Percentiles rank a stretch among this genome's conserved stretches.
These are phyloP conservation scores for Euphorbia peplus DNA, from an alignment of 345 rosid genomes.

Conservation along the genomic window DNA sequence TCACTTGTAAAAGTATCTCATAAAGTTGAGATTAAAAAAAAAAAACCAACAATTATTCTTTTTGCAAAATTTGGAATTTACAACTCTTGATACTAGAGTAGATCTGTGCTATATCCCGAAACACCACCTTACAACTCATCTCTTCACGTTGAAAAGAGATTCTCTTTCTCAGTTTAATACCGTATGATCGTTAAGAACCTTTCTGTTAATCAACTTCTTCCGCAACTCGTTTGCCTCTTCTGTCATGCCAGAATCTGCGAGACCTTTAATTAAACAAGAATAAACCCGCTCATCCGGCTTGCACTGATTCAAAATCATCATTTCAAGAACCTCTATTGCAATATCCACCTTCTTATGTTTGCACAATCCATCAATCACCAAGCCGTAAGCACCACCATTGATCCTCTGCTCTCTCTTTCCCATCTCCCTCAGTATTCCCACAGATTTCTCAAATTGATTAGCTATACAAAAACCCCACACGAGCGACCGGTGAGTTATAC, in stretches of 20 bases:
- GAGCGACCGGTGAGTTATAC: constrained; percentile 61
- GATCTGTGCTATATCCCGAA: too few relatives aligned
- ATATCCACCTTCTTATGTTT: constrained; percentile 48
- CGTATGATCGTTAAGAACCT: constrained; percentile 21
- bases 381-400: constrained; percentile 44
- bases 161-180: background rate
- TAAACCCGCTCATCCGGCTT: constrained; percentile 50
- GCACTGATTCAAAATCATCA: constrained; percentile 51
- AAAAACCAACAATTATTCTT: background rate
- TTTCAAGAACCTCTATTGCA: constrained; percentile 66
- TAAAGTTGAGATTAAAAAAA: too few relatives aligned
- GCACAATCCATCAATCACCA: constrained; percentile 58
- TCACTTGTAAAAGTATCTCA: too few relatives aligned
- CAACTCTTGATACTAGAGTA: background rate
- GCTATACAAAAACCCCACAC: constrained; percentile 64
- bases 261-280: constrained; percentile 40
- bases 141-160: background rate
- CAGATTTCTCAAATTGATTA: constrained; percentile 49
- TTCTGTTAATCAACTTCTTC: constrained; percentile 44
- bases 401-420: constrained; percentile 43
- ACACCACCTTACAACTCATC: background rate
- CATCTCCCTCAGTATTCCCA: constrained; percentile 55
- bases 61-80: background rate
- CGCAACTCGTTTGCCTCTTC: constrained; percentile 56
- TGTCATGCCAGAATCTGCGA: constrained; percentile 61